Evolutionary conservation across 1,139 yeast genomes (phyloP), one percentile per base, ranked within the genome.

Genomic region (Lipomyces yarrowii): DNA sequence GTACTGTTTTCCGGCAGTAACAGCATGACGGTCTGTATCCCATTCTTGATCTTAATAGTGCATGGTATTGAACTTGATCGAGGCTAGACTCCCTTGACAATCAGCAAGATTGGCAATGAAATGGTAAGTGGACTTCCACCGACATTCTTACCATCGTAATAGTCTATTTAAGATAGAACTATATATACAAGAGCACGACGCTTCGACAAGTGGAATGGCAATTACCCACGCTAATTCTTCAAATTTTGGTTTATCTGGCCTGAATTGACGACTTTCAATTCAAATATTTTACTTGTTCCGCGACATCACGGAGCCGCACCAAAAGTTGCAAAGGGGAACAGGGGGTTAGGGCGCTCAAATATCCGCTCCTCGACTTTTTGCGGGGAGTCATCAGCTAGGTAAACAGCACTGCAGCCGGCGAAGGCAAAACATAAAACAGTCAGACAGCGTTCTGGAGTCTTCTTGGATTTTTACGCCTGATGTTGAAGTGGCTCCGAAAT

Each of bases 11-110:
- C 61, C 6, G 65, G 48, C 7, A 61, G 37, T 6, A 64, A 56
- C 3, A 66, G 51, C 18, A 66, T 26, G n/a, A 64, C 58, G 6
- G 69, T 65, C 48, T 58, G 42, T 33, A 56, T 66, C 35, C 61
- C 63, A 18, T 33, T 15, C 54, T 66, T 66, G 48, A 65, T 61
- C 39, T 66, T 66, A 51, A 66, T 55, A 8, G 68, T 64, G 54
- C 33, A 48, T 13, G 60, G 52, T 52, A 30, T 23, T 52, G 55
- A 18, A 58, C 33, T 42, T 42, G 48, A 15, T 42, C 33, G 56
- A 42, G 48, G 48, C 48, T 42, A 42, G 48, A 42, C n/a, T 6
- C 10, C n/a, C 11, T 2, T n/a, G 21, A 8, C 48, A 42, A 42
- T 42, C 48, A 42, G 48, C 23, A n/a, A 42, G 5, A 6, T 8